Evolutionary conservation across 768 basidiomycete genomes (phyloP).

Genomic region (Pleurotus platypus): DNA sequence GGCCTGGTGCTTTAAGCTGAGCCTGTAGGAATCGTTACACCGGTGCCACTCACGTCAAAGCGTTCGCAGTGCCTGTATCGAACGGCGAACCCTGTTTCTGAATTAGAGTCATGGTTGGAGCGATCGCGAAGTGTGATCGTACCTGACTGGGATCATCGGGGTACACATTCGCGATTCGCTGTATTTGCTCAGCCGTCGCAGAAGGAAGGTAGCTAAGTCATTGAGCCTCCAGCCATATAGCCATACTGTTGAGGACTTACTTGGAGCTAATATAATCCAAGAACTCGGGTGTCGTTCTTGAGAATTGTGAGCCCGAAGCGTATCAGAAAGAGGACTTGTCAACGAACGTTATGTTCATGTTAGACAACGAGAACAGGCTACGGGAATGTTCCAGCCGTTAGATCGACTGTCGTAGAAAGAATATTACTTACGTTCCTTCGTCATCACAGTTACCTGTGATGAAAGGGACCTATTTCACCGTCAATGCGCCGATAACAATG

Average conservation of each 20-base stretch:
- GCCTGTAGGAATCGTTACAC: too few species aligned
- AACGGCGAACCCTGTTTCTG: conserved; percentile 20
- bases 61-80: conserved; percentile 18
- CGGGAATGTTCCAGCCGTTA: neutral
- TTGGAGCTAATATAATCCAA: conserved; percentile 12
- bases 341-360: conserved; percentile 19
- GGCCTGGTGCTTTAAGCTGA: conserved; percentile 18
- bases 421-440: conserved; percentile 34
- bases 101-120: neutral
- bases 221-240: neutral
- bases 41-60: conserved; percentile 14
- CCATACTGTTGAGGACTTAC: conserved; percentile 4
- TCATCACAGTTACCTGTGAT: conserved; percentile 36
- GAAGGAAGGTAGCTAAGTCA: conserved; percentile 12
- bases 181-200: conserved; percentile 10
- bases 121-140: neutral
- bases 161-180: conserved; percentile 16
- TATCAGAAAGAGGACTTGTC: conserved; percentile 9
- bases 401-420: neutral
- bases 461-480: conserved; percentile 18
- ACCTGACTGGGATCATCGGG: conserved; percentile 16
- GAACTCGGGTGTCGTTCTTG: conserved; percentile 18
- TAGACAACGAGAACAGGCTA: conserved; percentile 16
- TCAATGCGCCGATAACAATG: neutral
- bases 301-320: neutral